Evolutionary conservation across 1,139 yeast genomes (phyloP), one percentile per base, ranked within the genome.

Genomic region (Sporopachydermia cereana): DNA sequence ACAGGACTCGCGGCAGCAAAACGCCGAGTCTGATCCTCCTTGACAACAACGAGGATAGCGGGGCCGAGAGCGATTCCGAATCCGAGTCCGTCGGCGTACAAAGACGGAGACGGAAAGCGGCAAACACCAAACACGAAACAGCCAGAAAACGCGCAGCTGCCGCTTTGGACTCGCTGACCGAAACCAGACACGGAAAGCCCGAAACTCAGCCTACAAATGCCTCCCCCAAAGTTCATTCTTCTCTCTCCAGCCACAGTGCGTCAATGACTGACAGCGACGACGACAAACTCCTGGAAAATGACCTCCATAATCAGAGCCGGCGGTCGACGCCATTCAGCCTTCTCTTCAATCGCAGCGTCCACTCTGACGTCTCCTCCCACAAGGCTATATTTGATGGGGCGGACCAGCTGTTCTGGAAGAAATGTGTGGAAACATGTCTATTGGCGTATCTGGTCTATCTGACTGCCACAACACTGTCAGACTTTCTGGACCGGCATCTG

Each of bases 21-120:
- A n/a, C n/a, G n/a, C n/a, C n/a, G n/a, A n/a, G n/a, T n/a, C n/a
- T n/a, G n/a, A n/a, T n/a, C n/a, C n/a, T n/a, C 29, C 29, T 7
- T 25, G 7, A 7, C 22, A n/a, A 34, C 5, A 34, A 21, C 39
- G 39, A 34, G 12, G 39, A 34, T 34, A 34, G 39, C 17, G 39
- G 39, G 12, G 39, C 39, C 5, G 39, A 34, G 17, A 34, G 39
- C 22, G 39, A 20, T 16, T 34, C 39, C 18, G 39, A 34, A 21
- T 34, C 39, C 20, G 39, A 34, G 17, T 16, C n/a, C 18, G 30
- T 12, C 30, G n/a, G 14, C 12, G n/a, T 12, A 27, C 30, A 12
- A n/a, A 27, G 30, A 27, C 30, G 14, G n/a, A 27, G 30, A 27
- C 30, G 30, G 30, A 27, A n/a, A n/a, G n/a, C n/a, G n/a, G n/a